Evolutionary conservation across 495 filamentous ascomycete species (phyloP), one percentile per base, ranked within the genome.

Genomic region (Thermothielavioides terrestris): DNA sequence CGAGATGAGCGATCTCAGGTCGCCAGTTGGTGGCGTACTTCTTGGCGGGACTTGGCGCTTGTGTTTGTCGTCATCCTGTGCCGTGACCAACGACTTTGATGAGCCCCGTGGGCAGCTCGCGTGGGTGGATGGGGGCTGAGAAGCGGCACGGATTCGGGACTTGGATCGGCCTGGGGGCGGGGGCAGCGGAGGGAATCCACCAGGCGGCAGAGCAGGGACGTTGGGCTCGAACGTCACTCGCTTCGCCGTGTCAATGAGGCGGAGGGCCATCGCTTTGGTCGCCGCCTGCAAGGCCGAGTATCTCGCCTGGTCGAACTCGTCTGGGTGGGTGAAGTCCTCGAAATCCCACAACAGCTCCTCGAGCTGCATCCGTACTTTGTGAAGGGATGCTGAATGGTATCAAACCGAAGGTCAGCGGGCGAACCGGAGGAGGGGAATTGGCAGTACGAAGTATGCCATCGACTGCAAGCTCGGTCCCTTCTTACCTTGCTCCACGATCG

Each of bases 341-440:
- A 70, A 58, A 45, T 68, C 66, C 49, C 64, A 70, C 11, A 70
- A 63, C 3, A 68, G 58, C 48, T 68, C 63, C 39, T 70, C 66
- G 9, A 70, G 46, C 2, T 59, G 46, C 10, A 64, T 51, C 9
- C 67, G 58, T 12, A 58, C 58, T 42, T 60, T 59, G 38, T 67
- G 54, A 23, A 70, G 58, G 32, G 56, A 54, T 21, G 49, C 53
- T 57, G 34, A 42, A 14, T 10, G 37, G 15, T 28, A 25, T n/a
- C n/a, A n/a, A n/a, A n/a, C n/a, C n/a, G n/a, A 41, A 25, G 9
- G 42, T 37, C 1, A 42, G 50, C 6, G 17, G 2, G 3, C 11
- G 15, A 11, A 26, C 2, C 4, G n/a, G 23, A 8, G 1, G 49
- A n/a, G n/a, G n/a, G n/a, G n/a, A n/a, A n/a, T n/a, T n/a, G n/a